Percentiles rank a stretch among this genome's conserved stretches.
Evolutionary conservation across 208 protist genomes (phyloP).

Genomic region (Wallacemonas sp.): DNA sequence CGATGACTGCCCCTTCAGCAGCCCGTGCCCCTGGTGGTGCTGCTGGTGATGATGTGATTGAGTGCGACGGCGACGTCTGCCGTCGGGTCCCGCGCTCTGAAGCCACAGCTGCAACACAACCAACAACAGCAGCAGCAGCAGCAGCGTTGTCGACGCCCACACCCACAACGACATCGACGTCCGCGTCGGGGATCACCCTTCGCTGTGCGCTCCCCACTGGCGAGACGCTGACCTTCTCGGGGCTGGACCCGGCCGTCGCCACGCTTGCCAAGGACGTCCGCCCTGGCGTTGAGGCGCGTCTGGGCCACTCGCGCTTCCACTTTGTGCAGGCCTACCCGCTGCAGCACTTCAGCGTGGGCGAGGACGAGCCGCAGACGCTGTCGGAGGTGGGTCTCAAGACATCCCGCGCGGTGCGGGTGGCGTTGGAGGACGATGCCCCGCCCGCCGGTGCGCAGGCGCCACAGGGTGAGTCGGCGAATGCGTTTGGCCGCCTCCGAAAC

Average conservation of each 20-base stretch:
- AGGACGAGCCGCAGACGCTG: constrained; percentile 48
- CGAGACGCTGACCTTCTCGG: constrained; percentile 29
- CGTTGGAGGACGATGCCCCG: constrained; percentile 22
- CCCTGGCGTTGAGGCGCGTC: constrained; percentile 20
- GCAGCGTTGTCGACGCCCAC: neutral
- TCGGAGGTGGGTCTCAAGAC: constrained; percentile 34
- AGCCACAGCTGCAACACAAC: neutral
- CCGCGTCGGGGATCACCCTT: constrained; percentile 36
- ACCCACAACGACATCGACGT: neutral
- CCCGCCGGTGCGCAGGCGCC: too few species aligned
- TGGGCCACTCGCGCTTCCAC: constrained; percentile 39
- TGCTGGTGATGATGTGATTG: neutral
- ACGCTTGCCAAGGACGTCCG: constrained; percentile 62
- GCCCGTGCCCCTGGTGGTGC: neutral
- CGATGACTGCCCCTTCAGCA: too few species aligned
- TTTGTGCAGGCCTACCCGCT: constrained; percentile 65
- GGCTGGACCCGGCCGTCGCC: constrained; percentile 31
- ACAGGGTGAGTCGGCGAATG: neutral
- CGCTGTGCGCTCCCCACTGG: constrained; percentile 69
- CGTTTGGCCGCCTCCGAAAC: neutral
- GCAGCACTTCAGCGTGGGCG: constrained; percentile 34
- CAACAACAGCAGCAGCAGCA: neutral
- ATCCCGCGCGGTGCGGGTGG: constrained; percentile 62
- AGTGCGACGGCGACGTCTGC: constrained; percentile 46
- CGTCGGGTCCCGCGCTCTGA: constrained; percentile 18